Base-by-base conservation (phyloP, 257 asterid species). In the Oldenlandia corymbosa region DNA sequence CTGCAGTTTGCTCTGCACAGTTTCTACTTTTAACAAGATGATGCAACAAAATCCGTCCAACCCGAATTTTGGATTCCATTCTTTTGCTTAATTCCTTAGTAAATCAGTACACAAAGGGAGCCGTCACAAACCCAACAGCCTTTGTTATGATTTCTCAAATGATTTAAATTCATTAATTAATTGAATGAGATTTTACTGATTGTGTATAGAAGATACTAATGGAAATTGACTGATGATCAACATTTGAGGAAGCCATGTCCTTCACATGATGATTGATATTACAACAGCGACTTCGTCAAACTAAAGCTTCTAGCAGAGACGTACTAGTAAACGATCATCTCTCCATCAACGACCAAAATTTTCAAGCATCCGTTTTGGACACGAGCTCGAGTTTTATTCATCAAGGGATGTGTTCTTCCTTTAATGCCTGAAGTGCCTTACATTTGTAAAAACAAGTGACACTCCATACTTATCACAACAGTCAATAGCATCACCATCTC, bases 341-440 rank as follows among this genome's bases (percentile, higher is more conserved):
- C 63, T 43, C 7, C 18, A 6, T 47, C 14, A 34, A 21, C 50
- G 49, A 70, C 34, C 65, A 70, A 62, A 70, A 62, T 54, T 70
- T 68, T 46, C 36, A n/a, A 56, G 28, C 37, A 9, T 27, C 20
- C 52, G 43, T 18, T 48, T 21, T 37, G 32, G 27, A 23, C 5
- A 20, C 10, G 63, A 30, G 43, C 66, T 58, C 6, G 27, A 54
- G 45, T 5, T 8, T 36, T 18, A 17, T 32, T 1, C 11, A 30
- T 30, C 45, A 28, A 46, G 46, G 26, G 21, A 11, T n/a, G 7
- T 14, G 26, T 56, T 45, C 58, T 37, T 30, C 43, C 24, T 24
- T 84, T 75, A 91, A 78, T 91, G 98, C 89, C 85, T 86, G 39
- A 91, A 91, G 84, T 91, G 96, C 88, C 98, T 88, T 54, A 88